Percentiles rank a stretch among this genome's conserved stretches.
phyloP scores from a whole-genome alignment of 768 basidiomycete genomes.

The Mycena alexandri region DNA sequence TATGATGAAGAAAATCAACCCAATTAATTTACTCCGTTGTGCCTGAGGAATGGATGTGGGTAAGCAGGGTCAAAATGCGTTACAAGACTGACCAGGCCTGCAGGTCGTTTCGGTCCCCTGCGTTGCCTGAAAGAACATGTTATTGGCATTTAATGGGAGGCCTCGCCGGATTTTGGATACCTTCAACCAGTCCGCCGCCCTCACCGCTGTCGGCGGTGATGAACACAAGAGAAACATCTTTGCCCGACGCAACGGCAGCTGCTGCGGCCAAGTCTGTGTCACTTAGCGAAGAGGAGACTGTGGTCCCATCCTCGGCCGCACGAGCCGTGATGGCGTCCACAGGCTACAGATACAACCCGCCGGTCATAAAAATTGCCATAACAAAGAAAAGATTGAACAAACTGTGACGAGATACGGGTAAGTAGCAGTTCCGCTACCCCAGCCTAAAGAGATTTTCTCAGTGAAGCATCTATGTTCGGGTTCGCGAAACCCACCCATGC shows the following conservation, averaged over 20 bases:
- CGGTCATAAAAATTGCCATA: neutral
- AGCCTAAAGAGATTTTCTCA: constrained; percentile 48
- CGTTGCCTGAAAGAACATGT: constrained; percentile 53
- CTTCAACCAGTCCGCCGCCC: constrained; percentile 26
- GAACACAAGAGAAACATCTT: constrained; percentile 66
- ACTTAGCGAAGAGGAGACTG: constrained; percentile 59
- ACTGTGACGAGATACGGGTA: constrained; percentile 66
- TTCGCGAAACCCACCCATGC: constrained; percentile 61
- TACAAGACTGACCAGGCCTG: constrained; percentile 51
- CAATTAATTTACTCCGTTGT: constrained; percentile 53
- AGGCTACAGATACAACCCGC: constrained; percentile 44
- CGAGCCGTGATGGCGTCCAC: constrained; percentile 59
- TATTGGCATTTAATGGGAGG: no score
- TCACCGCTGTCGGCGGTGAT: constrained; percentile 52
- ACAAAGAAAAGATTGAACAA: constrained; percentile 20
- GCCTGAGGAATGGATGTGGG: constrained; percentile 38
- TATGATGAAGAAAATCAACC: neutral
- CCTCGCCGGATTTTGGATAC: neutral
- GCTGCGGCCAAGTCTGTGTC: constrained; percentile 64
- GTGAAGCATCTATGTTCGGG: neutral
- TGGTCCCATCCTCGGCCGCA: constrained; percentile 54
- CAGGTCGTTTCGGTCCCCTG: constrained; percentile 65
- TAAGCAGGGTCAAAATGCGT: no score
- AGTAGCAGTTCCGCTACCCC: constrained; percentile 63
- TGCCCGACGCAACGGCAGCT: constrained; percentile 55